These are phyloP conservation scores for Crithidia acanthocephali DNA, from an alignment of 208 protist genomes.

Conservation along the genomic window DNA sequence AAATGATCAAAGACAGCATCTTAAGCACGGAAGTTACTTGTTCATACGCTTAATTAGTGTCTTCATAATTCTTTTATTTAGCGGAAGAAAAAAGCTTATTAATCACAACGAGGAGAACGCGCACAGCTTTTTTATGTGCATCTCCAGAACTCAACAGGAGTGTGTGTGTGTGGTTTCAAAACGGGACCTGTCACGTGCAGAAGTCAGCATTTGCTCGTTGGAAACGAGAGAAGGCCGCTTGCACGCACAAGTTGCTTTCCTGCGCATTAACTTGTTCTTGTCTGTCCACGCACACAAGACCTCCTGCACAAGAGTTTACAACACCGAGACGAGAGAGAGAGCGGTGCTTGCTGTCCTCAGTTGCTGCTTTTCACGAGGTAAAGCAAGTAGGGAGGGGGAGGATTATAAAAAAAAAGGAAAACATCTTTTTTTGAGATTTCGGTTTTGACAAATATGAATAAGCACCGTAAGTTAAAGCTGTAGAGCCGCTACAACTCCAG, in stretches of 20 bases:
- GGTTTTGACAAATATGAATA: slow-evolving; percentile 3
- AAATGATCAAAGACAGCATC: slow-evolving; percentile 2
- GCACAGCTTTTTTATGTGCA: no score
- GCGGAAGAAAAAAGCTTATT: background rate
- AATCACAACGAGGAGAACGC: background rate
- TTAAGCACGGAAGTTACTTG: background rate
- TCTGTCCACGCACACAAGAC: background rate
- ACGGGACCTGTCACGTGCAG: no score
- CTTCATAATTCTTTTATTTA: background rate
- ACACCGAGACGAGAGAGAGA: slow-evolving; percentile 7
- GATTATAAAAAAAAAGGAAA: slow-evolving; percentile 9
- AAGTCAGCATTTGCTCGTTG: no score
- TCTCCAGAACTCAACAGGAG: slow-evolving; percentile 11
- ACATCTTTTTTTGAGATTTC: background rate
- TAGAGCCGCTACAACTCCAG: background rate
- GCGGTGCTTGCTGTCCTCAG: background rate
- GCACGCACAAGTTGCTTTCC: no score
- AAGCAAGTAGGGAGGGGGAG: slow-evolving; percentile 17
- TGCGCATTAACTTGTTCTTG: no score
- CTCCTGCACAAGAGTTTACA: background rate
- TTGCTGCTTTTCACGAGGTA: background rate
- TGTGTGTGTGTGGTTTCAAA: no score
- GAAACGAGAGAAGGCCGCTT: no score
- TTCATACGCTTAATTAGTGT: background rate
- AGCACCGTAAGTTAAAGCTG: slow-evolving; percentile 1